Conservation (phyloP, 257 asterid species). For the Ocimum tenuiflorum region DNA sequence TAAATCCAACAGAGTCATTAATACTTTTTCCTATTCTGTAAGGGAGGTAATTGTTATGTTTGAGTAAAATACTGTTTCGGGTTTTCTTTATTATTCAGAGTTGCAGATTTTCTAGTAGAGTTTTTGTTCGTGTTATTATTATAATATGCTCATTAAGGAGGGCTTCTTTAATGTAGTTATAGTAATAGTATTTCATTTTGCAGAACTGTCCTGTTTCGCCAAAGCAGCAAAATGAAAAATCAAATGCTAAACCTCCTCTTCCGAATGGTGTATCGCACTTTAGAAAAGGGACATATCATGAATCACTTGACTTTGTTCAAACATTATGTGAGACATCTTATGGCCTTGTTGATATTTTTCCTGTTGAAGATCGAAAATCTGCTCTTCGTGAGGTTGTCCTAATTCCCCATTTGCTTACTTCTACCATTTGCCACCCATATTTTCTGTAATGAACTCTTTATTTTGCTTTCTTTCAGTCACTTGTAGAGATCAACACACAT, state of each 20-base stretch:
- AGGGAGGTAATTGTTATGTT: neutral
- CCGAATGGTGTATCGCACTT: constrained; percentile 74
- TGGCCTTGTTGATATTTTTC: constrained; percentile 93
- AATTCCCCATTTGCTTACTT: constrained; percentile 5
- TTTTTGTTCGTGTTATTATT: neutral
- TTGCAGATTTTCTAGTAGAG: constrained; percentile 3
- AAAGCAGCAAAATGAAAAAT: constrained; percentile 50
- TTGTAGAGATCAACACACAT: constrained; percentile 68
- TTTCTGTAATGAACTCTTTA: constrained; percentile 23
- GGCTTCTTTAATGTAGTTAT: constrained; percentile 13
- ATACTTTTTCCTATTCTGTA: neutral
- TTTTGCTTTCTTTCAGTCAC: constrained; percentile 58
- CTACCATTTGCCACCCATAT: constrained; percentile 16
- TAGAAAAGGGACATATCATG: constrained; percentile 91
- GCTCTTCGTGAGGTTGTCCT: constrained; percentile 82
- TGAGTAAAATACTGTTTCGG: neutral
- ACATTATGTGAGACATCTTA: constrained; percentile 86
- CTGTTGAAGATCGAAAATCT: constrained; percentile 81
- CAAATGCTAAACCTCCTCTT: constrained; percentile 84
- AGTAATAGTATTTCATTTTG: constrained; percentile 27
- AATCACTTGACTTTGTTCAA: constrained; percentile 92
- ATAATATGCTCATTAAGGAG: constrained; percentile 7
- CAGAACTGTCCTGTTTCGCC: constrained; percentile 84
- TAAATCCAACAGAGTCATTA: neutral
- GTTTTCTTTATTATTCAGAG: neutral